Percentiles rank a stretch among this genome's conserved stretches.
Evolutionary conservation across 352 stramenopile species (phyloP).

Genomic region (Pythium inflatum): DNA sequence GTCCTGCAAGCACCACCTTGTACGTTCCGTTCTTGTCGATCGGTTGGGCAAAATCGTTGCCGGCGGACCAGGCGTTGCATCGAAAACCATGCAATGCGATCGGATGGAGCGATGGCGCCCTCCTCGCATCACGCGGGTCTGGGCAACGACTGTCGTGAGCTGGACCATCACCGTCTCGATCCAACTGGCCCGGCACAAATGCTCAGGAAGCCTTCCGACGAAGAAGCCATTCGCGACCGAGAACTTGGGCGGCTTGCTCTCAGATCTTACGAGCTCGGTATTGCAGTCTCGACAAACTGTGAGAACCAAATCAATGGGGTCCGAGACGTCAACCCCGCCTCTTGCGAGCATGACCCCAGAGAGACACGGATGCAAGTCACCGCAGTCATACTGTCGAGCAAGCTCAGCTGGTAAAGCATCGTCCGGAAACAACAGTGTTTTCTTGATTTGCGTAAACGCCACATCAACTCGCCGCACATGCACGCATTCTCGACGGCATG

Average conservation of each 20-base stretch:
- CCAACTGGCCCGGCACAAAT: slow-evolving; percentile 13
- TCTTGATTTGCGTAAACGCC: not conserved
- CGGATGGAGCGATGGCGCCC: slow-evolving; percentile 26
- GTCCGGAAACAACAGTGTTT: not conserved
- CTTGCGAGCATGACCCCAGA: slow-evolving; percentile 1
- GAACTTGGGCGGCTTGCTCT: slow-evolving; percentile 19
- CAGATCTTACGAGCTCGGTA: not conserved
- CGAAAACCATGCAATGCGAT: slow-evolving; percentile 29
- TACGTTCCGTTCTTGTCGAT: slow-evolving; percentile 14
- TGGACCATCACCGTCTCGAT: slow-evolving; percentile 26
- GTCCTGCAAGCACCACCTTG: slow-evolving; percentile 27
- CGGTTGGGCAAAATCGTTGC: slow-evolving; percentile 23
- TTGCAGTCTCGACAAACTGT: not conserved
- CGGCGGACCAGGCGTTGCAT: slow-evolving; percentile 29
- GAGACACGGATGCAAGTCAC: slow-evolving; percentile 1
- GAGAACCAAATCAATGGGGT: not conserved
- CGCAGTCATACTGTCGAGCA: slow-evolving; percentile 7
- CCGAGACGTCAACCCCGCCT: not conserved
- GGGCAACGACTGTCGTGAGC: slow-evolving; percentile 26
- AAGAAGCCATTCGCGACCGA: slow-evolving; percentile 37
- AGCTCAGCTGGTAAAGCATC: not conserved
- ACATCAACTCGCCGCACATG: not conserved
- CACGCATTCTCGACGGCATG: too few relatives aligned
- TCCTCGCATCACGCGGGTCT: slow-evolving; percentile 29
- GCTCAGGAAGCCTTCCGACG: slow-evolving; percentile 12